phyloP scores from a whole-genome alignment of 257 asterid species.

The Nicotiana sylvestris region DNA sequence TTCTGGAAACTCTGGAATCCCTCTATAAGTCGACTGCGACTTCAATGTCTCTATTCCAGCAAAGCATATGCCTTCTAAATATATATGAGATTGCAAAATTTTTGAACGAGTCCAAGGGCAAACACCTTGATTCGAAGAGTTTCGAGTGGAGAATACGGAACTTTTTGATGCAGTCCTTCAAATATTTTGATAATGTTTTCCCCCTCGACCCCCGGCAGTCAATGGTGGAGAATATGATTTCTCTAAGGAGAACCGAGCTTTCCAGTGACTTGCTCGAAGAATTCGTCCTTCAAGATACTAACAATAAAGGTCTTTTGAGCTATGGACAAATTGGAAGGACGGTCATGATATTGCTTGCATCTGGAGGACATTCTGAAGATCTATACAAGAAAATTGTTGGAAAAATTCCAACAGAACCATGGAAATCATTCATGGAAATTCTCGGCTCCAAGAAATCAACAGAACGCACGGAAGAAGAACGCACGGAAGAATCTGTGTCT shows the following conservation, averaged over 20 bases:
- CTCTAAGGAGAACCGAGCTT: slow-evolving; percentile 32
- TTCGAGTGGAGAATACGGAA: slow-evolving; percentile 14
- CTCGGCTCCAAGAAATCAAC: not conserved
- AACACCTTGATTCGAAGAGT: slow-evolving; percentile 8
- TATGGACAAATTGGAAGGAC: slow-evolving; percentile 44
- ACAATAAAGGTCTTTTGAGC: slow-evolving; percentile 11
- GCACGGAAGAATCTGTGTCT: not conserved
- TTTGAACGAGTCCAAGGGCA: slow-evolving; percentile 15
- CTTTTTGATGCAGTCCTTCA: slow-evolving; percentile 15
- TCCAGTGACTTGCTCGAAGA: slow-evolving; percentile 40
- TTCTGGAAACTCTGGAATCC: slow-evolving; percentile 34
- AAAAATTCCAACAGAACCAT: slow-evolving; percentile 2
- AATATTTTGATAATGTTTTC: slow-evolving; percentile 34
- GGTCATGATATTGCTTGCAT: slow-evolving; percentile 39
- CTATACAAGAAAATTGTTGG: slow-evolving; percentile 19
- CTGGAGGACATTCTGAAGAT: slow-evolving; percentile 21
- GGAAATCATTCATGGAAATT: slow-evolving; percentile 43
- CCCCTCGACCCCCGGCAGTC: slow-evolving; percentile 35
- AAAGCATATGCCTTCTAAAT: slow-evolving; percentile 28
- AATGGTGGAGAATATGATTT: slow-evolving; percentile 29
- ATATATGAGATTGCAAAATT: slow-evolving; percentile 31
- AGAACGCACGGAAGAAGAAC: not conserved
- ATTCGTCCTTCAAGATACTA: slow-evolving; percentile 13
- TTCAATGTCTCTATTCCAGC: slow-evolving; percentile 20
- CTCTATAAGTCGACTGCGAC: slow-evolving; percentile 17